phyloP scores from a whole-genome alignment of 495 filamentous ascomycete genomes.

The Niebla homalea region DNA sequence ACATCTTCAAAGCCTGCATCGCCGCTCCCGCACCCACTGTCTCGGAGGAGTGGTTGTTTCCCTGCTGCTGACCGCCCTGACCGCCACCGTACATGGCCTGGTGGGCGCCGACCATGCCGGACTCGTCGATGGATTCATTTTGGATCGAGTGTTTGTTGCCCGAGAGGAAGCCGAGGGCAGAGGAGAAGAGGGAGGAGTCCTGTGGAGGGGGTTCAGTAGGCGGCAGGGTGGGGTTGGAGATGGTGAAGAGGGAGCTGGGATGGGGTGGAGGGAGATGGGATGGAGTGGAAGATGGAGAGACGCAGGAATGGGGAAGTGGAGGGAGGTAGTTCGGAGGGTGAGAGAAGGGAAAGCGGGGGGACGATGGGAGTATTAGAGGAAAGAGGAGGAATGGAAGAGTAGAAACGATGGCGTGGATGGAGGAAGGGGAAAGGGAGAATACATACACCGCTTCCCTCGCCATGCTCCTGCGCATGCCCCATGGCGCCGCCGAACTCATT shows the following conservation, averaged over 20 bases:
- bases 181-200: constrained; percentile 33
- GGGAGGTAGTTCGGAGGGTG: too few relatives aligned
- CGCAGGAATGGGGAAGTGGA: too few relatives aligned
- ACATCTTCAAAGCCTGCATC: constrained; percentile 58
- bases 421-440: neutral
- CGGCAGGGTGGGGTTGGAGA: too few relatives aligned
- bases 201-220: too few relatives aligned
- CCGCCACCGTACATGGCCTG: constrained; percentile 38
- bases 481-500: constrained; percentile 35
- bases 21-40: constrained; percentile 48
- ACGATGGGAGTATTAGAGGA: too few relatives aligned
- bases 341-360: too few relatives aligned
- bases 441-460: neutral
- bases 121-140: constrained; percentile 41
- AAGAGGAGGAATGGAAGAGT: too few relatives aligned
- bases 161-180: constrained; percentile 34
- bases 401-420: constrained; percentile 8
- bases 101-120: constrained; percentile 40
- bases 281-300: too few relatives aligned
- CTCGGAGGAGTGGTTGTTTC: constrained; percentile 22
- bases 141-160: constrained; percentile 26
- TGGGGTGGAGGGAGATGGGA: too few relatives aligned
- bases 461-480: constrained; percentile 33
- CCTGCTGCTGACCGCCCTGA: constrained; percentile 12
- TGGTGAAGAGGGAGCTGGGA: too few relatives aligned